Evolutionary conservation across 257 asterid genomes (phyloP), one percentile per base, ranked within the genome.

Genomic region (Nicotiana benthamiana): DNA sequence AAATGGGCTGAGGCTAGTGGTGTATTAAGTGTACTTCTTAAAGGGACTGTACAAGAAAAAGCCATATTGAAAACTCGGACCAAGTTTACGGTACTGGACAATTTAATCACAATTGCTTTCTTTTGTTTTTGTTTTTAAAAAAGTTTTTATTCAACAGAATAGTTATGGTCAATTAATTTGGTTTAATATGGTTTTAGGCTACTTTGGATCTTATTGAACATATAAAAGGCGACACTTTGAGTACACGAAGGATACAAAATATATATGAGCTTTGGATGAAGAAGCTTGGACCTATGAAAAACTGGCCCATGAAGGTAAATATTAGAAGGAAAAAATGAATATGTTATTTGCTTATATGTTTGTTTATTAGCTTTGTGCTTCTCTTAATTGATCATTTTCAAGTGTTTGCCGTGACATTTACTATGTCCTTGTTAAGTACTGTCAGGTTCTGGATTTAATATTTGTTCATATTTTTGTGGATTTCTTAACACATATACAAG

Each of bases 1-100:
- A 92, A 91, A 67, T 95, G 95, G 98, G 83, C 22, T 8, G 97
- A 91, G 82, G 97, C 97, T 24, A 85, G 97, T 79, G 99, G 97
- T 51, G 94, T 89, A 16, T 54, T 95, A 74, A 88, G 93, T 18
- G 92, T 91, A 26, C 90, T 95, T 88, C 89, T 92, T 75, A 90
- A 85, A 78, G 97, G 86, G 22, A 86, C 92, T 43, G 51, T 80
- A 24, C 82, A 57, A 6, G 97, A 93, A 72, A 67, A 6, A 1
- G 87, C 97, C 63, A 4, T 83, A 6, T 75, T 86, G 0, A 82
- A 87, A 59, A 95, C 88, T 85, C 97, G 96, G 2, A 79, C 82
- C 57, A 95, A 95, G 87, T 95, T 87, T 85, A 79, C 79, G 97
- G 98, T 95, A 88, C 27, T 17, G 2, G 24, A 13, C 22, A 22